phyloP scores from a whole-genome alignment of 768 basidiomycete species.

The Coprinellus micaceus region DNA sequence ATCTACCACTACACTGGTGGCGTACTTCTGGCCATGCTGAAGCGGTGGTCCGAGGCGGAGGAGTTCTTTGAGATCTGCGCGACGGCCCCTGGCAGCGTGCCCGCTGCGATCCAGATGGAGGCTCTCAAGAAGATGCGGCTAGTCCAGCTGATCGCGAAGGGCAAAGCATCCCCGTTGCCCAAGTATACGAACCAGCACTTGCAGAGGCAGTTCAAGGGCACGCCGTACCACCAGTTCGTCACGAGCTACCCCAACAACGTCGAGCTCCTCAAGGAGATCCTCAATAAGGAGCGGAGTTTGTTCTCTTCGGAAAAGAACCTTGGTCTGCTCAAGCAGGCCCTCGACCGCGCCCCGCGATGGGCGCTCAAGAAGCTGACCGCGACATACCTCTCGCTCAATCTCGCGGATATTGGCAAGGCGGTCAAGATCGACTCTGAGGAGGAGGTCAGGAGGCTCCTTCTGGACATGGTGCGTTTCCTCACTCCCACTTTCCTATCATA shows the following conservation, averaged over 20 bases:
- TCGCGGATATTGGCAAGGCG: conserved; percentile 64
- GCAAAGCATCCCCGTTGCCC: conserved; percentile 65
- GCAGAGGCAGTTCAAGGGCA: conserved; percentile 57
- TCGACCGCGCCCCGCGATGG: conserved; percentile 74
- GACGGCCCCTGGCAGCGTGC: conserved; percentile 52
- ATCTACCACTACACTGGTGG: conserved; percentile 85
- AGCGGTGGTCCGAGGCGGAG: conserved; percentile 64
- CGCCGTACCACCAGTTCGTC: conserved; percentile 62
- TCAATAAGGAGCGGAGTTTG: conserved; percentile 50
- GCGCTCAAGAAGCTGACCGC: conserved; percentile 73
- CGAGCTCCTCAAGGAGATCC: conserved; percentile 39
- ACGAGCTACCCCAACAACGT: conserved; percentile 61
- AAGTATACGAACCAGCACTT: conserved; percentile 69
- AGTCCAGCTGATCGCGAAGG: conserved; percentile 73
- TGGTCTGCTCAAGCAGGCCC: conserved; percentile 64
- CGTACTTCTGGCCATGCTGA: conserved; percentile 59
- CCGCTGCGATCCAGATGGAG: conserved; percentile 75
- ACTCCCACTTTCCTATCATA: no score
- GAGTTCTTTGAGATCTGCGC: conserved; percentile 81
- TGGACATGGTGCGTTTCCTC: conserved; percentile 86
- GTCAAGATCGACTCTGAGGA: conserved; percentile 49
- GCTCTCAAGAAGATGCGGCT: conserved; percentile 81
- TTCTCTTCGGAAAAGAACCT: conserved; percentile 70
- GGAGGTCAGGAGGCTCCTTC: conserved; percentile 54
- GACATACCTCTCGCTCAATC: conserved; percentile 76